Evolutionary conservation across 768 basidiomycete genomes (phyloP).

Genomic region (Lactifluus hygrophoroides): DNA sequence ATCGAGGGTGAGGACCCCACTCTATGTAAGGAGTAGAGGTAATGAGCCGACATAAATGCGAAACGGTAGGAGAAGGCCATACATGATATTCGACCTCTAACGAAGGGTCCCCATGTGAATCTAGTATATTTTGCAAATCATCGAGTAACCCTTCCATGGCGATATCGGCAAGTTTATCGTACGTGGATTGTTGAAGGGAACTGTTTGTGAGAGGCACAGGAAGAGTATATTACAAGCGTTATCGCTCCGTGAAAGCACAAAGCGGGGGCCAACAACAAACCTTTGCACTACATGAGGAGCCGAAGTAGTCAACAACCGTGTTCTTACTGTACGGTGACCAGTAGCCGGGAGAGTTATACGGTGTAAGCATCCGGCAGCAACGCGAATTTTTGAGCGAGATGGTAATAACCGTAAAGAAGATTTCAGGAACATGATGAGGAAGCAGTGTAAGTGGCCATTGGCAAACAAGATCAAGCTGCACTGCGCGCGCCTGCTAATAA

Average conservation of each 20-base stretch:
- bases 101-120: constrained; percentile 41
- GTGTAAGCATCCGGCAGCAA: background rate
- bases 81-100: constrained; percentile 81
- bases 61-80: constrained; percentile 22
- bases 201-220: background rate
- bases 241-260: background rate
- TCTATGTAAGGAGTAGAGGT: constrained; percentile 37
- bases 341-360: background rate
- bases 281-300: constrained; percentile 10
- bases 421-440: constrained; percentile 4
- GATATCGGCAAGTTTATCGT: constrained; percentile 62
- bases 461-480: no score
- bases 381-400: background rate
- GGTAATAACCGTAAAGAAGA: background rate
- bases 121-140: constrained; percentile 63
- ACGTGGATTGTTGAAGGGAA: constrained; percentile 27
- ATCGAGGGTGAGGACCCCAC: constrained; percentile 81
- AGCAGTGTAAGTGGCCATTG: background rate
- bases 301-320: constrained; percentile 1
- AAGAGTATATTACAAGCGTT: background rate
- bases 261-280: background rate
- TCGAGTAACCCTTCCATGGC: constrained; percentile 76
- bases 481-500: background rate
- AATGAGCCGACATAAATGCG: background rate
- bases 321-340: background rate